A percentile compares a stretch with the other conserved stretches of the same genome.
phyloP scores from a whole-genome alignment of 116 monocot species.

The Zostera marina region DNA sequence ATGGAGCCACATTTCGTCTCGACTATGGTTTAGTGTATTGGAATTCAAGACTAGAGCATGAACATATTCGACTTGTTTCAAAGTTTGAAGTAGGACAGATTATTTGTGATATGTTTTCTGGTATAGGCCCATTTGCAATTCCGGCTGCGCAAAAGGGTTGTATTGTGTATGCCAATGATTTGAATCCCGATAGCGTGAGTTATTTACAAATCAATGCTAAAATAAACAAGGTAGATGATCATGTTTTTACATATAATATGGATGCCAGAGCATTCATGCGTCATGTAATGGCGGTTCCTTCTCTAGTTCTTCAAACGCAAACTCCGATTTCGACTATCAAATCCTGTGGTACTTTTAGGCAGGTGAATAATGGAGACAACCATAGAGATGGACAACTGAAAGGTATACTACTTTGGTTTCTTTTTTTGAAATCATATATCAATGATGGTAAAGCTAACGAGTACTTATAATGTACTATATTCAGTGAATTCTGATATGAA shows the following conservation, averaged over 20 bases:
- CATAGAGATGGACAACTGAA: conserved; percentile 1
- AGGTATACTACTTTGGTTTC: conserved; percentile 2
- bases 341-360: neutral
- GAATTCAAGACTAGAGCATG: conserved; percentile 98
- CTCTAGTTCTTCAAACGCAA: conserved; percentile 16
- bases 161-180: conserved; percentile 84
- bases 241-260: conserved; percentile 60
- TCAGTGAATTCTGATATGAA: conserved; percentile 9
- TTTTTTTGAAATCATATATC: neutral
- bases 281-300: conserved; percentile 33
- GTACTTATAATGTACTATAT: neutral
- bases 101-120: conserved; percentile 95
- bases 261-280: conserved; percentile 89
- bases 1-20: conserved; percentile 83
- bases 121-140: conserved; percentile 88
- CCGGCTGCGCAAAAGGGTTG: conserved; percentile 96
- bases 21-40: conserved; percentile 87
- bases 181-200: conserved; percentile 85
- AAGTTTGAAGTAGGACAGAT: conserved; percentile 58
- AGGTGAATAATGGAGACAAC: neutral
- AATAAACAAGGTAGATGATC: conserved; percentile 78
- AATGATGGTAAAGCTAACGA: neutral
- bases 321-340: conserved; percentile 4
- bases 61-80: conserved; percentile 76
- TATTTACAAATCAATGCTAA: conserved; percentile 61